Evolutionary conservation across 164 flowering plant genomes (phyloP).

Genomic region (Vitis labrusca): DNA sequence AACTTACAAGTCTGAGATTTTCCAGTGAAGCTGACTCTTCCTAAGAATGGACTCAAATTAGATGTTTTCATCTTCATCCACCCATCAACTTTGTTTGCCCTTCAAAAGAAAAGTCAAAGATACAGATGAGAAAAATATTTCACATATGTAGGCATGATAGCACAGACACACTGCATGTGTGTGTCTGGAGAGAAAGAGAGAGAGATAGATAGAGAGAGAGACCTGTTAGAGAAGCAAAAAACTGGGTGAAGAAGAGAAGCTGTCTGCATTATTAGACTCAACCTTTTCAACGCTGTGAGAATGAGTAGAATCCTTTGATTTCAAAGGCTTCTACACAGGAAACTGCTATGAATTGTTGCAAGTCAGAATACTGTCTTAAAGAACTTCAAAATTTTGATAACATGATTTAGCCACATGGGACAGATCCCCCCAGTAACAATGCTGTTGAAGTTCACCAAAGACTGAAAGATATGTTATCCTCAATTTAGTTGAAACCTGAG

Average conservation of each 20-base stretch:
- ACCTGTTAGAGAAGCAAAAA: constrained; percentile 28
- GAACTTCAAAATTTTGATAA: too few relatives aligned
- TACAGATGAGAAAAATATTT: background rate
- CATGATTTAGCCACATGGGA: too few relatives aligned
- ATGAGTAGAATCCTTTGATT: too few relatives aligned
- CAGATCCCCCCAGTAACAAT: too few relatives aligned
- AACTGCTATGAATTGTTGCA: too few relatives aligned
- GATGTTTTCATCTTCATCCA: constrained; percentile 11
- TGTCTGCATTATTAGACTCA: constrained; percentile 27
- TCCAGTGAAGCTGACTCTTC: constrained; percentile 12
- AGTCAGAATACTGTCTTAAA: too few relatives aligned
- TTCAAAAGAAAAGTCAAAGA: too few relatives aligned
- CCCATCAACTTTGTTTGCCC: background rate
- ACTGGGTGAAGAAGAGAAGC: constrained; percentile 23
- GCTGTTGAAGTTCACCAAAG: too few relatives aligned
- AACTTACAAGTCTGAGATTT: constrained; percentile 16
- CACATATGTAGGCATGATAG: background rate
- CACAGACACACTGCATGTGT: background rate
- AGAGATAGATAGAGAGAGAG: constrained; percentile 5
- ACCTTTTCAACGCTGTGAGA: too few relatives aligned
- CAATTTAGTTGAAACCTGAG: too few relatives aligned
- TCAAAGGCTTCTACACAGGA: too few relatives aligned
- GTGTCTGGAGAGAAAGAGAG: background rate
- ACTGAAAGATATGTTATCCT: too few relatives aligned
- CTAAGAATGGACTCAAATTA: background rate